These are phyloP conservation scores for Mixia osmundae DNA, from an alignment of 1,284 basidiomycete genomes.

Conservation along the genomic window DNA sequence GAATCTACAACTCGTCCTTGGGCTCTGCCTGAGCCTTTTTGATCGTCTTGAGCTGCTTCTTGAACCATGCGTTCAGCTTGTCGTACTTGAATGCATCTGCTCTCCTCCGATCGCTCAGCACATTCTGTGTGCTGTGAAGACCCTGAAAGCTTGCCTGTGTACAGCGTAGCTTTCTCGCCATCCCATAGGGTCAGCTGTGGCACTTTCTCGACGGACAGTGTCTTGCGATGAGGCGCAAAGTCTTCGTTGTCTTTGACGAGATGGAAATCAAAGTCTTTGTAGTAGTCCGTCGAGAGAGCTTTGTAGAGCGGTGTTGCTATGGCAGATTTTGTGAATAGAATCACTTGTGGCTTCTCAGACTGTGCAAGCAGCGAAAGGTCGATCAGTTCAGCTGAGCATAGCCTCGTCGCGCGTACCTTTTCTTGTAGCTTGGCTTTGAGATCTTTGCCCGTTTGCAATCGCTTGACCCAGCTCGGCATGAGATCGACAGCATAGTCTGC, in stretches of 20 bases:
- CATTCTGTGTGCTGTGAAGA: too few relatives aligned
- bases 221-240: constrained; percentile 3
- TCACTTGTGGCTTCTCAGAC: constrained; percentile 10
- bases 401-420: constrained; percentile 1
- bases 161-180: constrained; percentile 3
- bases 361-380: not conserved
- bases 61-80: too few relatives aligned
- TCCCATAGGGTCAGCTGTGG: constrained; percentile 6
- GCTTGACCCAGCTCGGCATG: constrained; percentile 23
- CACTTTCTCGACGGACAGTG: constrained; percentile 5
- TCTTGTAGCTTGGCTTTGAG: constrained; percentile 7
- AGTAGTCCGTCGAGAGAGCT: constrained; percentile 17
- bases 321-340: constrained; percentile 16
- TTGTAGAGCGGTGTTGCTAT: constrained; percentile 17
- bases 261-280: constrained; percentile 14
- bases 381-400: not conserved
- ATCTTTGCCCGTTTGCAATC: constrained; percentile 15
- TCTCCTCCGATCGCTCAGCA: too few relatives aligned
- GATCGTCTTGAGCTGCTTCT: too few relatives aligned
- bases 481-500: constrained; percentile 19
- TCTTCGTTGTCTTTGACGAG: constrained; percentile 7
- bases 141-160: too few relatives aligned
- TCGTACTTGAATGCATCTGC: too few relatives aligned
- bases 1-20: too few relatives aligned
- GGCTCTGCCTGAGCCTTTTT: too few relatives aligned